Conservation (phyloP, 2,329 filamentous ascomycete genomes). For the Ophiostoma triangulosporum region DNA sequence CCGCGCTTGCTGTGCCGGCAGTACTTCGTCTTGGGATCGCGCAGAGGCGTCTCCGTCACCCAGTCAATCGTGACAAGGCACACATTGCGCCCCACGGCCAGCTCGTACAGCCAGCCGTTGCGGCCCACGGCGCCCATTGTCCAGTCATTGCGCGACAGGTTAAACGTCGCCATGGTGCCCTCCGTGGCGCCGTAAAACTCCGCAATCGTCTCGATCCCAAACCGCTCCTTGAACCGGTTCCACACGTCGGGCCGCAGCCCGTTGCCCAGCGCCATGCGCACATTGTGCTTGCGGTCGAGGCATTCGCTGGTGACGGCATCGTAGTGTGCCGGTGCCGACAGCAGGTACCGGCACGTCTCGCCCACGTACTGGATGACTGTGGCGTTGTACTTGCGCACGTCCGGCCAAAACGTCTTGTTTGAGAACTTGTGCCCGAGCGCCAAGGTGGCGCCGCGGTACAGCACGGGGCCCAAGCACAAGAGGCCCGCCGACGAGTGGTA, state of each 20-base stretch:
- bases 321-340: constrained; percentile 49
- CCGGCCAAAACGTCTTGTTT: constrained; percentile 61
- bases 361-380: constrained; percentile 80
- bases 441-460: constrained; percentile 50
- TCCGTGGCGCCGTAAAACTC: constrained; percentile 78
- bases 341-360: constrained; percentile 72
- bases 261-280: constrained; percentile 72
- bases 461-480: constrained; percentile 49
- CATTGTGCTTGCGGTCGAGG: constrained; percentile 57
- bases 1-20: constrained; percentile 46
- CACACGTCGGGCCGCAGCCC: constrained; percentile 77
- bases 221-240: constrained; percentile 70
- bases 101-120: constrained; percentile 46
- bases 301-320: constrained; percentile 52
- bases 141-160: constrained; percentile 59
- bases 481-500: constrained; percentile 72
- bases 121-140: constrained; percentile 67
- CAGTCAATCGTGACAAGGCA: constrained; percentile 59
- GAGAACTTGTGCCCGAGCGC: constrained; percentile 69
- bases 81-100: constrained; percentile 36
- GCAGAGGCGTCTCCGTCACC: constrained; percentile 52
- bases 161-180: constrained; percentile 56
- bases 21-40: constrained; percentile 55
- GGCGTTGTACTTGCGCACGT: constrained; percentile 55
- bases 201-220: constrained; percentile 56